Base-by-base conservation (phyloP, 306 rosid species). In the Quercus robur region DNA sequence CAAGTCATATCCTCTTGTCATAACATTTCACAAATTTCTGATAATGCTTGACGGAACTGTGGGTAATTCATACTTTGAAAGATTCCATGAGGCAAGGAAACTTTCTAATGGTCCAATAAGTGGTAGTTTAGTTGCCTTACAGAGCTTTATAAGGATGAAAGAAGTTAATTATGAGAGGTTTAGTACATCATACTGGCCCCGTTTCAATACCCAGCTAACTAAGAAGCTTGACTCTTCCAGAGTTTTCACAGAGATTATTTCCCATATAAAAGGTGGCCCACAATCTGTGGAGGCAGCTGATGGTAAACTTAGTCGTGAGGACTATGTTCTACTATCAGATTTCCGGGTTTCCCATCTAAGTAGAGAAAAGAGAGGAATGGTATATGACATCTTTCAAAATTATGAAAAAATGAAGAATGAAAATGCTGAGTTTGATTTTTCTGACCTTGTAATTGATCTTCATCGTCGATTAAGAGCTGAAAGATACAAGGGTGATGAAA, bases 31-130 rank as follows among this genome's bases (percentile, higher is more conserved):
- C 30, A 91, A 93, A 80, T 87, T 93, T 81, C 70, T 93, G 79
- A 87, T 91, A 93, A 93, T 93, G 98, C 93, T 93, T 41, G 94
- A 93, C 78, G 92, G 93, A 75, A 85, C 97, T 55, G 46, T 93
- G 78, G 79, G 88, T 28, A 82, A 88, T 75, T 91, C 98, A 6
- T 93, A 80, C 83, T 93, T 93, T 77, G 92, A 83, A 71, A 88
- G 92, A 66, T 91, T 93, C 70, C 74, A 38, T 33, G 89, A 80
- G 52, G 44, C 80, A 12, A 56, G 69, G 63, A 49, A 74, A 17
- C 68, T 71, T 13, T 46, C 82, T 75, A 10, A 13, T 56, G 61
- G 58, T 72, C 85, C 77, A 56, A 78, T 41, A 55, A 46, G 56
- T 54, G 78, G 84, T 64, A 84, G 86, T 28, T 91, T 93, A 3